Evolutionary conservation across 2,329 filamentous ascomycete genomes (phyloP), one percentile per base, ranked within the genome.

Genomic region (Sclerotinia trifoliorum): DNA sequence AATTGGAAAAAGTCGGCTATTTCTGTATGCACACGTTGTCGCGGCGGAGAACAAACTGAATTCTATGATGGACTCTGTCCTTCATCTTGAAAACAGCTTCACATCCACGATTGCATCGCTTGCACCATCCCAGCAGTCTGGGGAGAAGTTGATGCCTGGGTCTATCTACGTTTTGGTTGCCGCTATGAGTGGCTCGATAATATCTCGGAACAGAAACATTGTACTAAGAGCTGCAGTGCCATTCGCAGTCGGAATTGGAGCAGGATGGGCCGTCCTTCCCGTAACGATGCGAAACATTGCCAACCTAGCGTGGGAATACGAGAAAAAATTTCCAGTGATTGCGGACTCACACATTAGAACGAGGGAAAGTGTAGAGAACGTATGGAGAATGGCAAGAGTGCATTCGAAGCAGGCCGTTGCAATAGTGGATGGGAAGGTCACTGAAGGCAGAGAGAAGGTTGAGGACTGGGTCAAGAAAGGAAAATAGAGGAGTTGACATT

Each of bases 401-500:
- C 92, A 96, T 80, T 87, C 86, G 60, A 83, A 89, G 74, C 85
- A 93, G 78, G 88, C 88, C 61, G 85, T 88, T 71, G 84, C 83
- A 72, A 91, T 90, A 81, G 87, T 96, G 70, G 90, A 96, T 78
- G 90, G 92, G 71, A 94, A 92, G 83, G 90, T 97, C 66, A 86
- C 85, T 70, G 86, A 89, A 66, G 90, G 87, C 68, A 86, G 93
- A 75, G 90, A 94, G 80, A 85, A 85, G 62, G 82, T 97, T 69
- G 93, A 97, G 83, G 88, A 88, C 70, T 95, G 94, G 93, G 92
- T 98, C 66, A 92, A 88, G 83, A 94, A 96, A 85, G 94, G 93
- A 19, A 78, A 77, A 75, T 78, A 69, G 74, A 66, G 29, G 46
- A 35, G 51, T 52, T 51, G n/a, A 26, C 35, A 44, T 17, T 67